Evolutionary conservation across 164 flowering plant genomes (phyloP), one percentile per base, ranked within the genome.

Genomic region (Amborella trichopoda): DNA sequence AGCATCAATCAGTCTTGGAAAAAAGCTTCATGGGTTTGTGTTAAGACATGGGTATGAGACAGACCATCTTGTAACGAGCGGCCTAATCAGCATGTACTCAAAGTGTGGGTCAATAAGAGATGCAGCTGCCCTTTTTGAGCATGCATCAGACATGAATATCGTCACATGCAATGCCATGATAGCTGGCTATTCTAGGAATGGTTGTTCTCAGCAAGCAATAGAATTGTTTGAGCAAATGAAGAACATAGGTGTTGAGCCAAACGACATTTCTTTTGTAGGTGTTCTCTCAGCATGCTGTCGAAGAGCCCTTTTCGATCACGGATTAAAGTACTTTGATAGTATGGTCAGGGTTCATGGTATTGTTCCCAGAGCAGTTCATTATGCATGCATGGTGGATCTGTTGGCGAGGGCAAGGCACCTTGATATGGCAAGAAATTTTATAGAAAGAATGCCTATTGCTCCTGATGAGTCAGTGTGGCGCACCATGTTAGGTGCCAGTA

Each of bases 401-500:
- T 4, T 76, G 67, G 86, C 68, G 4, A 58, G 77, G 40, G 73
- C 67, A 18, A 82, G 94, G 18, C 57, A 49, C 33, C 44, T 81
- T 6, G 65, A 62, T 39, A 79, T 75, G 5, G 90, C 90, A 0
- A 68, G 73, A 59, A 54, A 38, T 40, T 23, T 79, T 25, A 72
- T 71, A 4, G 45, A 61, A 55, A 54, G 74, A 11, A 78, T 84
- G 84, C 90, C 86, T 3, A 65, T 67, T 43, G 52, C 60, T 52
- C 82, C 86, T 0, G 90, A 84, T 56, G 77, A 78, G 23, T 80
- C 81, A 9, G 63, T 81, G 0, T 81, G 90, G 84, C 69, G 84
- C 2, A 53, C 64, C 4, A 44, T 84, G 50, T 48, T 84, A 21
- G 68, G 77, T 4, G 50, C 56, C 16, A 65, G 64, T 55, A 78